Conservation (phyloP, 352 stramenopile genomes). For the Globisporangium alternatum region DNA sequence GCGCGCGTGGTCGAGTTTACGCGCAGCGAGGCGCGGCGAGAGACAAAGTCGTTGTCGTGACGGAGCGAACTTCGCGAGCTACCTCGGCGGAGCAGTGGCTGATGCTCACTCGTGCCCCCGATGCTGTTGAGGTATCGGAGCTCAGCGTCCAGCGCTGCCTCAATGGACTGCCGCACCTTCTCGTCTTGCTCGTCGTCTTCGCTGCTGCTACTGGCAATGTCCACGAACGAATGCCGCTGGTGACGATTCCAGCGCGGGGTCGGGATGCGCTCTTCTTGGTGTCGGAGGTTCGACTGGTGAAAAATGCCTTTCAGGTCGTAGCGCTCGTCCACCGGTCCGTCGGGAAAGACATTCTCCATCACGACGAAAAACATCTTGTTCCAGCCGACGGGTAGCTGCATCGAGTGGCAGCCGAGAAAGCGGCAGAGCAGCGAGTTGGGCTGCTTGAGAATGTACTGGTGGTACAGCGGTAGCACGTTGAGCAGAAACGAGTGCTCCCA, state of each 20-base stretch:
- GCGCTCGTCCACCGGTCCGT: constrained; percentile 70
- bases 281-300: constrained; percentile 52
- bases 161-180: constrained; percentile 6
- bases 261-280: constrained; percentile 32
- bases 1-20: constrained; percentile 72
- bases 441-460: constrained; percentile 85
- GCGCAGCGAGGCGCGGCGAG: constrained; percentile 52
- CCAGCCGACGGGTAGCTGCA: constrained; percentile 87
- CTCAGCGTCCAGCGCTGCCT: constrained; percentile 29
- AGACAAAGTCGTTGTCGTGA: constrained; percentile 82
- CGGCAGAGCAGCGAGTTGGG: constrained; percentile 77
- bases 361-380: constrained; percentile 91
- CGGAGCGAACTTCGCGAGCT: constrained; percentile 59
- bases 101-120: constrained; percentile 31
- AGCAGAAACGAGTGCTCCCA: constrained; percentile 83
- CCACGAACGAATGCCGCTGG: constrained; percentile 1
- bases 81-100: constrained; percentile 51
- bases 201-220: constrained; percentile 16
- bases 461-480: constrained; percentile 75
- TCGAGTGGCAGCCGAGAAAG: constrained; percentile 83
- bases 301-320: constrained; percentile 87
- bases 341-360: constrained; percentile 86
- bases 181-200: constrained; percentile 22
- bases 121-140: constrained; percentile 28
- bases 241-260: constrained; percentile 38